phyloP scores from a whole-genome alignment of 1,139 yeast species.

The Fermentozyma sake region DNA sequence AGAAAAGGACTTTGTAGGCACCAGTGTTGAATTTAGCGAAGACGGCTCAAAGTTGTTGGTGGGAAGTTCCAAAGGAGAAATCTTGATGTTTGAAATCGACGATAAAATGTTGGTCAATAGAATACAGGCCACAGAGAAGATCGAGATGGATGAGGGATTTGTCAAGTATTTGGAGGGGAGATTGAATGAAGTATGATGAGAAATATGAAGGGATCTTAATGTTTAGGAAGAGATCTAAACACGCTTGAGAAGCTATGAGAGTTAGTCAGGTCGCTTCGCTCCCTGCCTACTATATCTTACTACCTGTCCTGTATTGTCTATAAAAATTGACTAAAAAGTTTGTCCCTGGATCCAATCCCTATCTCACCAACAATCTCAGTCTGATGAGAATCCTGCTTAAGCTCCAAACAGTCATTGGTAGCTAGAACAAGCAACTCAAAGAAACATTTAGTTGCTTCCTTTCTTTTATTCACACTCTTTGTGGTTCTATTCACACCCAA shows the following conservation, averaged over 20 bases:
- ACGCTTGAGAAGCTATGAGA: too few species aligned
- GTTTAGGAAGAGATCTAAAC: too few species aligned
- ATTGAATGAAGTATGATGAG: too few species aligned
- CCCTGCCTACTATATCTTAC: too few species aligned
- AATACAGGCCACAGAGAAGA: too few species aligned
- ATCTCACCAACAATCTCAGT: slow-evolving; percentile 57
- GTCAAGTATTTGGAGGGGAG: too few species aligned
- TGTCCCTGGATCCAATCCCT: slow-evolving; percentile 46
- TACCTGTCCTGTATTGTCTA: too few species aligned
- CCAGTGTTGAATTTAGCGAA: slow-evolving; percentile 17
- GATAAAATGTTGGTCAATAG: slow-evolving; percentile 1
- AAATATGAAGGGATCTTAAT: too few species aligned
- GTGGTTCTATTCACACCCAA: slow-evolving; percentile 23
- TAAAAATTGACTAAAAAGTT: slow-evolving; percentile 39
- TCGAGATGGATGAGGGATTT: too few species aligned
- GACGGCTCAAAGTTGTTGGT: slow-evolving; percentile 20
- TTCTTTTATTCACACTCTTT: slow-evolving; percentile 38
- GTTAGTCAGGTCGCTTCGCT: too few species aligned
- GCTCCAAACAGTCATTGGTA: slow-evolving; percentile 63
- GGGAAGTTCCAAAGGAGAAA: slow-evolving; percentile 25
- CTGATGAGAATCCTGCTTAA: slow-evolving; percentile 46
- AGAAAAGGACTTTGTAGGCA: slow-evolving; percentile 8
- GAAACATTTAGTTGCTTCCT: slow-evolving; percentile 70
- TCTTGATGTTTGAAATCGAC: slow-evolving; percentile 6
- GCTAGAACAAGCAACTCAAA: slow-evolving; percentile 83